Evolutionary conservation across 2,329 filamentous ascomycete species (phyloP).

Genomic region (Colletotrichum paranaense): DNA sequence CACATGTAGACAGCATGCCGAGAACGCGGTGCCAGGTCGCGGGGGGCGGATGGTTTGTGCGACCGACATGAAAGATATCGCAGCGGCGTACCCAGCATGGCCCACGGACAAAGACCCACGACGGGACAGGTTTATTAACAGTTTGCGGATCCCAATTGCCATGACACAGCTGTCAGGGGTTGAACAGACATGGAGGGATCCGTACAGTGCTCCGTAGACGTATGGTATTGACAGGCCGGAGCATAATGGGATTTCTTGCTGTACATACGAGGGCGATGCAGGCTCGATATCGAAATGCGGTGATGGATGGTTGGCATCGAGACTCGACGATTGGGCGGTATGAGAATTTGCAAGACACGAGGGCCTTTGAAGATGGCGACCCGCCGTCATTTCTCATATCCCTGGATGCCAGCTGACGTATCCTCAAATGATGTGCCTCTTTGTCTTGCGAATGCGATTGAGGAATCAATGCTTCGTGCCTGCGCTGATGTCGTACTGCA

Average conservation of each 20-base stretch:
- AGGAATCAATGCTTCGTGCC: background rate
- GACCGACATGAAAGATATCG: slow-evolving; percentile 15
- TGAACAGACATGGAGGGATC: background rate
- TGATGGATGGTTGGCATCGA: slow-evolving; percentile 24
- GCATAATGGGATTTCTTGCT: background rate
- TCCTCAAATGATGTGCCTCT: background rate
- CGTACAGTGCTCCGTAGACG: background rate
- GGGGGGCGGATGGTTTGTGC: background rate
- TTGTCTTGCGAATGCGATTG: too few relatives aligned
- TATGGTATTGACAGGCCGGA: background rate
- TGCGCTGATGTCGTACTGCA: background rate
- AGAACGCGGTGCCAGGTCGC: background rate
- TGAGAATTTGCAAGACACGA: background rate
- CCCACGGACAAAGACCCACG: slow-evolving; percentile 3
- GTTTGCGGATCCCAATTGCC: slow-evolving; percentile 12
- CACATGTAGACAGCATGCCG: slow-evolving; percentile 10
- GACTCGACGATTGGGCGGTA: slow-evolving; percentile 16
- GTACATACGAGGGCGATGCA: background rate
- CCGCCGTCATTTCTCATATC: slow-evolving; percentile 21
- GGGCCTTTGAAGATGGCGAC: background rate
- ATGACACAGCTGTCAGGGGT: background rate
- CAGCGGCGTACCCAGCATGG: background rate
- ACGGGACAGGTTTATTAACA: slow-evolving; percentile 18
- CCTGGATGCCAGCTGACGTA: slow-evolving; percentile 12
- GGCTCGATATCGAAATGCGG: slow-evolving; percentile 19